Percentiles rank a stretch among this genome's conserved stretches.
These are phyloP conservation scores for Discostella pseudostelligera DNA, from an alignment of 108 stramenopile genomes.

Conservation along the genomic window DNA sequence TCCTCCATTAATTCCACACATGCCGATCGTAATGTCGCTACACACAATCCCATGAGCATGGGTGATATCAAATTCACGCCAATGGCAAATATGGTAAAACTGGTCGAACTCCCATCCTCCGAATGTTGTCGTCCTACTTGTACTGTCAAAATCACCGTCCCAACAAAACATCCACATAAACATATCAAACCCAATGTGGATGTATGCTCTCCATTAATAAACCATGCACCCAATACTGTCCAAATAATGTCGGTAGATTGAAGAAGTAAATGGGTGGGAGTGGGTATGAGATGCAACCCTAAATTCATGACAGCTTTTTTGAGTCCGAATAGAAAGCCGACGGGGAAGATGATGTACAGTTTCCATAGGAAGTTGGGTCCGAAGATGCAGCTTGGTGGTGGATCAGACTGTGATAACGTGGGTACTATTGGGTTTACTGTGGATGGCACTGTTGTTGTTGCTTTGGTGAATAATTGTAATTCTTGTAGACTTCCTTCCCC, in stretches of 20 bases:
- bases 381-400: conserved; percentile 7
- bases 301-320: conserved; percentile 44
- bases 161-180: conserved; percentile 24
- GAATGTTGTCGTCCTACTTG: neutral
- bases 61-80: conserved; percentile 33
- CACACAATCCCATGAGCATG: conserved; percentile 39
- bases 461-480: no score
- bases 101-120: no score
- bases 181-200: conserved; percentile 13
- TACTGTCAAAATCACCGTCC: conserved; percentile 20
- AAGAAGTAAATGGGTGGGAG: conserved; percentile 39
- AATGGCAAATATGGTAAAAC: conserved; percentile 11
- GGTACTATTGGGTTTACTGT: no score
- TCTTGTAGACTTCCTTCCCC: no score
- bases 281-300: conserved; percentile 35
- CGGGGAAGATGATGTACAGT: conserved; percentile 23
- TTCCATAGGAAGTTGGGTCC: conserved; percentile 36
- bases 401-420: no score
- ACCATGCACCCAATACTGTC: conserved; percentile 29
- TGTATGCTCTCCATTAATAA: conserved; percentile 7
- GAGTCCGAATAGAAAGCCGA: conserved; percentile 36
- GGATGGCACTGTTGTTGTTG: no score
- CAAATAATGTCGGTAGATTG: conserved; percentile 44
- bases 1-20: conserved; percentile 25
- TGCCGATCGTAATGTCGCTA: conserved; percentile 34